Percentiles rank a stretch among this genome's conserved stretches.
Evolutionary conservation across 2,329 filamentous ascomycete species (phyloP).

Genomic region (Fusarium gaditjirri): DNA sequence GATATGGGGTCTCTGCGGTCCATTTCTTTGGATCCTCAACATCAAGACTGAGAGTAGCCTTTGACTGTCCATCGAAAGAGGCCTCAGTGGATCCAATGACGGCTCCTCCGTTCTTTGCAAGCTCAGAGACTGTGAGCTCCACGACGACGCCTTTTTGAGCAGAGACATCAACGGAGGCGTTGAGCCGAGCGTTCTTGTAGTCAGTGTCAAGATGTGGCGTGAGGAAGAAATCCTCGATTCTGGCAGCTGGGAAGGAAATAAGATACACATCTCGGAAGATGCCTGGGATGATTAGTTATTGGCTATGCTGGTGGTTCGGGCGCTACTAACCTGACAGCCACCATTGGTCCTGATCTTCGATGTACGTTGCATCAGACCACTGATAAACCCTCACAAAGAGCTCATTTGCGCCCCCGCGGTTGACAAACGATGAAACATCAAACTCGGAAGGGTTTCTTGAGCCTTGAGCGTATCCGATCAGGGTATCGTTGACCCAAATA

Average conservation of each 20-base stretch:
- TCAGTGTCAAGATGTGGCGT: conserved; percentile 65
- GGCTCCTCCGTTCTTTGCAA: conserved; percentile 33
- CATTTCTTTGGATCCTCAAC: conserved; percentile 69
- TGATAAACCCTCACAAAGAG: conserved; percentile 75
- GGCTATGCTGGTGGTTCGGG: conserved; percentile 56
- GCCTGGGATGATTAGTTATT: conserved; percentile 52
- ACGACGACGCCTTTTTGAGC: conserved; percentile 50
- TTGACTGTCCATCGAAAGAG: conserved; percentile 41
- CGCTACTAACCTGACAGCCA: conserved; percentile 69
- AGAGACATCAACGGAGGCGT: conserved; percentile 58
- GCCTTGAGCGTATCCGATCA: conserved; percentile 76
- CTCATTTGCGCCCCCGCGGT: conserved; percentile 58
- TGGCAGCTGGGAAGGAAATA: conserved; percentile 62
- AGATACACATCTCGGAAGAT: conserved; percentile 76
- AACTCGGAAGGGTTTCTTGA: conserved; percentile 76
- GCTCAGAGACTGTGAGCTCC: conserved; percentile 57
- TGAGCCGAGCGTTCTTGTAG: conserved; percentile 60
- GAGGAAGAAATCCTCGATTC: conserved; percentile 68
- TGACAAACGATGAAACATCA: conserved; percentile 66
- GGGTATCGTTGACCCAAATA: conserved; percentile 71
- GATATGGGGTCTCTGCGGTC: conserved; percentile 73
- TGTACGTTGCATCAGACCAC: conserved; percentile 75
- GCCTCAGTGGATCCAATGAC: conserved; percentile 51
- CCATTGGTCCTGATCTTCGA: conserved; percentile 78
- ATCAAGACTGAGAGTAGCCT: conserved; percentile 56